A percentile compares a stretch with the other conserved stretches of the same genome.
Evolutionary conservation across 192 early-diverging fungal genomes (phyloP).

Genomic region (Backusella australiensis): DNA sequence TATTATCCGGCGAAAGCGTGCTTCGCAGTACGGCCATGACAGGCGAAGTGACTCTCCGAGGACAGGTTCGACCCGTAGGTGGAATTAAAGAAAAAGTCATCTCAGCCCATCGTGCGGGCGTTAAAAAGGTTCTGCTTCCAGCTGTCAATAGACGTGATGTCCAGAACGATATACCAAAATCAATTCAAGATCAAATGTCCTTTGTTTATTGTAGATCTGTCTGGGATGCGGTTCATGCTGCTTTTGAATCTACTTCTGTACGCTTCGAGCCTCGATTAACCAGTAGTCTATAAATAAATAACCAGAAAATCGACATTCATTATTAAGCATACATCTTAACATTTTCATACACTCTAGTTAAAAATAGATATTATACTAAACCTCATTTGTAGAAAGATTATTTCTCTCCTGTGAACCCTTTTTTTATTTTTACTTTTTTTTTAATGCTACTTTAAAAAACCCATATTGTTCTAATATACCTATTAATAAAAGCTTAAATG

Average conservation of each 20-base stretch:
- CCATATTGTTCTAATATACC: background rate
- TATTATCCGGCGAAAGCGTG: constrained; percentile 59
- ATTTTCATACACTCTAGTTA: background rate
- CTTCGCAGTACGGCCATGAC: constrained; percentile 72
- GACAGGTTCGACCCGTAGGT: constrained; percentile 77
- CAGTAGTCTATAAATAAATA: constrained; percentile 2
- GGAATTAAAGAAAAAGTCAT: constrained; percentile 88
- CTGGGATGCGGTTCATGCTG: constrained; percentile 57
- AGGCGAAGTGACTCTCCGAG: constrained; percentile 82
- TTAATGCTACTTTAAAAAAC: background rate
- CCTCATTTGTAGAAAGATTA: background rate
- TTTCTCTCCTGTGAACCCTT: background rate
- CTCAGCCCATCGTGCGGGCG: constrained; percentile 73
- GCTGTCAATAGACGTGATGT: constrained; percentile 67
- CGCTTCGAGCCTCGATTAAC: background rate
- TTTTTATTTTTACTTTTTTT: background rate
- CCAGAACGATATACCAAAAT: constrained; percentile 62
- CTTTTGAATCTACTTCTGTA: constrained; percentile 27
- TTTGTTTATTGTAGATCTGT: constrained; percentile 63
- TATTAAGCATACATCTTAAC: background rate
- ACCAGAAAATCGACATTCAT: background rate
- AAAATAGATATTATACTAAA: background rate
- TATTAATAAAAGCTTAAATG: background rate
- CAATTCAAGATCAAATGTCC: constrained; percentile 61
- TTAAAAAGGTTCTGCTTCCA: constrained; percentile 70